Evolutionary conservation across 2,329 filamentous ascomycete species (phyloP).

Genomic region (Huntiella bhutanensis): DNA sequence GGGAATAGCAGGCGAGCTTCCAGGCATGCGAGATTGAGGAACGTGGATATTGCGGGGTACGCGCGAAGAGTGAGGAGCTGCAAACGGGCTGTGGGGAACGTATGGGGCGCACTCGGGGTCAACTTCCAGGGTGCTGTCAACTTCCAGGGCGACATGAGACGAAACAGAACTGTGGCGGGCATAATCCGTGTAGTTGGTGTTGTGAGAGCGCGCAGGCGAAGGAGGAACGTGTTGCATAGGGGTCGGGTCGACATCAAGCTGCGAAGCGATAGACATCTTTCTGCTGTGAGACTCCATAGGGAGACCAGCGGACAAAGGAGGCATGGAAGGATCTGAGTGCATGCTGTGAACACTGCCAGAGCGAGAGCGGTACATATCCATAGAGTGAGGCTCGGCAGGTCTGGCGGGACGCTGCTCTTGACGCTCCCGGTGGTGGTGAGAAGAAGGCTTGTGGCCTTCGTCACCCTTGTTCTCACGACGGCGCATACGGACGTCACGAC

Average conservation of each 20-base stretch:
- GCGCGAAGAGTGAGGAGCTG: neutral
- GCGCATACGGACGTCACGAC: constrained; percentile 84
- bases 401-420: constrained; percentile 24
- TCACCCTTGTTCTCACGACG: constrained; percentile 52
- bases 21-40: neutral
- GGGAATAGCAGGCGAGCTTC: no score
- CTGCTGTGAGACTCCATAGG: neutral
- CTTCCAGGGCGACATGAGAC: neutral
- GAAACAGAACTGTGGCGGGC: constrained; percentile 6
- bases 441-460: constrained; percentile 16
- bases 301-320: constrained; percentile 2
- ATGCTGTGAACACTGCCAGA: constrained; percentile 42
- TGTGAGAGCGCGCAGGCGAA: constrained; percentile 7
- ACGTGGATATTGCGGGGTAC: neutral
- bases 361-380: constrained; percentile 26
- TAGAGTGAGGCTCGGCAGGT: constrained; percentile 16
- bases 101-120: constrained; percentile 5
- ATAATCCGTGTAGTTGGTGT: constrained; percentile 3
- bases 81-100: neutral
- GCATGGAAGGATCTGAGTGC: constrained; percentile 13
- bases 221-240: neutral
- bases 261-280: constrained; percentile 1
- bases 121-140: neutral
- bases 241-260: neutral
- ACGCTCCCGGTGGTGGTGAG: constrained; percentile 24